Percentiles rank a stretch among this genome's conserved stretches.
These are phyloP conservation scores for Globisporangium paddicum DNA, from an alignment of 352 stramenopile genomes.

Conservation along the genomic window DNA sequence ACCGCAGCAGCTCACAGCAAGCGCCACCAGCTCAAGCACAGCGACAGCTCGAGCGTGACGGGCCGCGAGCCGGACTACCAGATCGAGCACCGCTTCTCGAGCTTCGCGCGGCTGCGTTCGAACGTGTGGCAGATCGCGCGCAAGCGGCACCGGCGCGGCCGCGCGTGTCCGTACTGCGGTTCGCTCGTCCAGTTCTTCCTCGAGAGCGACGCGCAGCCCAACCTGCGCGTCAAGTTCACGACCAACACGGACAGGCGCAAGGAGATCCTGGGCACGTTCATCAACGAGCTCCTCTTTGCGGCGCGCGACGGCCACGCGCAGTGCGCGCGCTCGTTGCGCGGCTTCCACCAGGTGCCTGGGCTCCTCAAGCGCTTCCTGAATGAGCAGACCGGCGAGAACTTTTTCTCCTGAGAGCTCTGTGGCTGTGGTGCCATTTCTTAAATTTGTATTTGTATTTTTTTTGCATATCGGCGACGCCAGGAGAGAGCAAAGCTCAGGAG, in stretches of 20 bases:
- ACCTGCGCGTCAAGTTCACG: slow-evolving; percentile 45
- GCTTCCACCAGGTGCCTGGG: slow-evolving; percentile 42
- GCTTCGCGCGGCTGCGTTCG: slow-evolving; percentile 42
- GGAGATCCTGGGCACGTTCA: slow-evolving; percentile 33
- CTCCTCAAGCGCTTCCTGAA: slow-evolving; percentile 41
- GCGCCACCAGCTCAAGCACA: slow-evolving; percentile 1
- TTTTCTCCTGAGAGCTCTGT: slow-evolving; percentile 28
- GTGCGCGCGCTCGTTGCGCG: slow-evolving; percentile 28
- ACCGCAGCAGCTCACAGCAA: background rate
- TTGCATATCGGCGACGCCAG: too few relatives aligned
- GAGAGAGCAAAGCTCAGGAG: too few relatives aligned
- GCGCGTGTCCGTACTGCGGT: slow-evolving; percentile 41
- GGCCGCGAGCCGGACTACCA: slow-evolving; percentile 38
- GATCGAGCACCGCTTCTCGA: slow-evolving; percentile 66
- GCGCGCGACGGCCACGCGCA: slow-evolving; percentile 22
- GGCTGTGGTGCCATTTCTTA: too few relatives aligned
- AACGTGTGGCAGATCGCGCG: slow-evolving; percentile 41
- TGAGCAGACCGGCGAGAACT: slow-evolving; percentile 42
- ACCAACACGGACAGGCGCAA: slow-evolving; percentile 39
- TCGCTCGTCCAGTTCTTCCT: slow-evolving; percentile 41
- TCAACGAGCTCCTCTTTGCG: slow-evolving; percentile 35
- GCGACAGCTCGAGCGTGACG: slow-evolving; percentile 1
- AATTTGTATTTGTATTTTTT: too few relatives aligned
- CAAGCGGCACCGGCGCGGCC: slow-evolving; percentile 42
- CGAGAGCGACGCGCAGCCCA: slow-evolving; percentile 30